phyloP scores from a whole-genome alignment of 192 early-diverging fungal species.

The Spizellomyces punctatus region DNA sequence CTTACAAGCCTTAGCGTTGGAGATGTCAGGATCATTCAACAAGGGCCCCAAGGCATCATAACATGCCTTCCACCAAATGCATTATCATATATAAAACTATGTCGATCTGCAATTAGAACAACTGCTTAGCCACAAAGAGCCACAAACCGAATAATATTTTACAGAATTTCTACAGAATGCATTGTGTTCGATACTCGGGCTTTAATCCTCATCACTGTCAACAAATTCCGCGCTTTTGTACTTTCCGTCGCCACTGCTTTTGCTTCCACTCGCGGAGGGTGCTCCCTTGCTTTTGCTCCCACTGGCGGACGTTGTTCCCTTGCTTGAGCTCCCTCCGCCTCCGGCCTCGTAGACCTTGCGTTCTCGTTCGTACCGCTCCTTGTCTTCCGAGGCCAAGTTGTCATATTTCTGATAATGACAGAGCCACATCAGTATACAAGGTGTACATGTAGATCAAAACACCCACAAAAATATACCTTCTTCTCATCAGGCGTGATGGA shows the following conservation, averaged over 20 bases:
- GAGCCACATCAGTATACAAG: background rate
- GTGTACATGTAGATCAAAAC: background rate
- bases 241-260: no score
- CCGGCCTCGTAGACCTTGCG: slow-evolving; percentile 34
- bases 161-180: background rate
- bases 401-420: slow-evolving; percentile 42
- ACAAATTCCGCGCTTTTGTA: slow-evolving; percentile 39
- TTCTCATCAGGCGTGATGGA: slow-evolving; percentile 56
- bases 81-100: background rate
- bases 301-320: background rate
- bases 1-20: slow-evolving; percentile 34
- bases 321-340: background rate
- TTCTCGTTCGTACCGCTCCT: slow-evolving; percentile 48
- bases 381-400: slow-evolving; percentile 42
- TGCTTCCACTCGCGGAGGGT: background rate
- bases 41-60: background rate
- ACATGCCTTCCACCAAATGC: background rate
- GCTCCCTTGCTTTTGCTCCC: background rate
- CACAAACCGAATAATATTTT: background rate
- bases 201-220: slow-evolving; percentile 29
- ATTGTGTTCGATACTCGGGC: no score
- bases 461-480: slow-evolving; percentile 34
- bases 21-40: slow-evolving; percentile 21
- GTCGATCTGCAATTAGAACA: background rate
- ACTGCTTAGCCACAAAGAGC: no score